Evolutionary conservation across 2,329 filamentous ascomycete species (phyloP), one percentile per base, ranked within the genome.

Genomic region (Celoporthe dispersa): DNA sequence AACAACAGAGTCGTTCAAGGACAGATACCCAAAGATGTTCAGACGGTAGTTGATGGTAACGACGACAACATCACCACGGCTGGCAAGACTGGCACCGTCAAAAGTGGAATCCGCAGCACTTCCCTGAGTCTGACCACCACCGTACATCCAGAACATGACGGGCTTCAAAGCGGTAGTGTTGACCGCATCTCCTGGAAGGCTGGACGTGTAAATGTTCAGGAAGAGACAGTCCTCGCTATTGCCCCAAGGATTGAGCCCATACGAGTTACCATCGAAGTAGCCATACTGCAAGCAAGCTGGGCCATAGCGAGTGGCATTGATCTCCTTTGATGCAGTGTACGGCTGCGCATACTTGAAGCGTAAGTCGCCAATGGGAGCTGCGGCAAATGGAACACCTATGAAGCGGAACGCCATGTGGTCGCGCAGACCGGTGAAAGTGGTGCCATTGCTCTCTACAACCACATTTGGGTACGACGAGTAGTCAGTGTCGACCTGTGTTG

Each of bases 81-180:
- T 11, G 3, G 85, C 85, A 3, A 88, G 77, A 67, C 86, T 85
- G 1, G 83, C 82, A 48, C 84, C 84, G 69, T 88, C 85, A 14
- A 72, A 74, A 1, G 74, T 73, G 8, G 75, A 65, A 31, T 76
- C 75, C 28, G 76, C 73, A 7, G 69, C 75, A 33, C 74, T 74
- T 1, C 85, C 85, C n/a, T n/a, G n/a, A n/a, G n/a, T n/a, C n/a
- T n/a, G n/a, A 3, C 83, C 86, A 48, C 86, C 86, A 6, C 86
- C 86, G 8, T 76, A 73, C 25, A 75, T 73, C 72, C 73, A 81
- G 61, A 81, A 73, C 70, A 79, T 78, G 2, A 77, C 76, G 41
- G 76, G 76, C 44, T 73, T 76, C 6, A 76, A n/a, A n/a, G n/a
- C n/a, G n/a, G n/a, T n/a, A n/a, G n/a, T n/a, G n/a, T n/a, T n/a